A percentile compares a stretch with the other conserved stretches of the same genome.
Conservation (phyloP, 202 grass and related monocot genomes). For the Dendrocalamus latiflorus region DNA sequence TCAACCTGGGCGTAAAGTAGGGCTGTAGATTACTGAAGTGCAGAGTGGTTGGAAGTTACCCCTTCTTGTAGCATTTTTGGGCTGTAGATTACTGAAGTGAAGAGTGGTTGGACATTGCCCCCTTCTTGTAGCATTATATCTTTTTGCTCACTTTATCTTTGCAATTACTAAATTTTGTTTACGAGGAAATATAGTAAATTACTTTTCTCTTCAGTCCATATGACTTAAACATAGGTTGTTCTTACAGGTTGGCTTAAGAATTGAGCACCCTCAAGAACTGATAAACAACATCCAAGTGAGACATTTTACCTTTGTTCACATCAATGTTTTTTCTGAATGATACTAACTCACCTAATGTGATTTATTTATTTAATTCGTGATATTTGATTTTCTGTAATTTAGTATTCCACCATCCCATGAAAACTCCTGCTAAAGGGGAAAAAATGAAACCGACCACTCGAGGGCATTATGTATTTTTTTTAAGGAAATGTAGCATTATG, state of each 20-base stretch:
- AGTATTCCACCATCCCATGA: neutral
- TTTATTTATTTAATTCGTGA: conserved; percentile 7
- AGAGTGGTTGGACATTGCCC: neutral
- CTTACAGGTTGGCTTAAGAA: conserved; percentile 81
- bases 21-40: too few species aligned
- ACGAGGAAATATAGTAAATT: conserved; percentile 8
- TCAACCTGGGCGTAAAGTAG: neutral
- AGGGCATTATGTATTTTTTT: too few species aligned
- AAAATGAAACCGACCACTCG: neutral
- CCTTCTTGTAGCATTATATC: neutral
- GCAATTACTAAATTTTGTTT: neutral
- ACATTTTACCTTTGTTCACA: neutral
- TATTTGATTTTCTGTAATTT: conserved; percentile 15
- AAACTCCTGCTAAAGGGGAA: neutral
- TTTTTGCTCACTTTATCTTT: conserved; percentile 5
- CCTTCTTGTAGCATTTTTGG: too few species aligned
- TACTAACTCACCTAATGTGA: neutral
- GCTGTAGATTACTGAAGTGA: neutral
- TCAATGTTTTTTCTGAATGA: neutral
- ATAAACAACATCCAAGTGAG: conserved; percentile 96
- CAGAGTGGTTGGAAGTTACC: too few species aligned
- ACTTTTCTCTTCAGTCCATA: neutral
- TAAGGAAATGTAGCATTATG: too few species aligned
- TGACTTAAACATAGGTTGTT: conserved; percentile 8
- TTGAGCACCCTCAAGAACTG: conserved; percentile 94